Percentiles rank a stretch among this genome's conserved stretches.
Evolutionary conservation across 495 filamentous ascomycete species (phyloP).

Genomic region (Annulohypoxylon maeteangense): DNA sequence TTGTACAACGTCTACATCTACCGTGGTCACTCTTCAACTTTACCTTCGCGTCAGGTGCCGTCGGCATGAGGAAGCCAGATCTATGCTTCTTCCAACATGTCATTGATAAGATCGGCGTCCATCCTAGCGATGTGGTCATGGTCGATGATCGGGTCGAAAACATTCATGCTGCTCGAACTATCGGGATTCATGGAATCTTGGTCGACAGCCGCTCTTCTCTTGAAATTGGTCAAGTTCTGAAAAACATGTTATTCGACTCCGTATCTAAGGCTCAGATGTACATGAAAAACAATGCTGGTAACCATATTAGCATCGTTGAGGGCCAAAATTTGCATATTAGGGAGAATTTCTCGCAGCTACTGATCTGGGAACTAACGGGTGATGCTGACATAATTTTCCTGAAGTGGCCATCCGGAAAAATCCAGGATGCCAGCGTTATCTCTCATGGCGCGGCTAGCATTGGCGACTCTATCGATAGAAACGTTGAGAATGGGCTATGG

Average conservation of each 20-base stretch:
- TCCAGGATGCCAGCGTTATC: not conserved
- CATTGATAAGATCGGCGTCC: conserved; percentile 29
- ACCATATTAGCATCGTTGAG: conserved; percentile 22
- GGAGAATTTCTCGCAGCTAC: conserved; percentile 43
- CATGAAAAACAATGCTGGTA: conserved; percentile 17
- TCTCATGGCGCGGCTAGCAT: not conserved
- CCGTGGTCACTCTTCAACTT: conserved; percentile 41
- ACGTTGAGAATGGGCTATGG: conserved; percentile 23
- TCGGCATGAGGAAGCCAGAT: conserved; percentile 46
- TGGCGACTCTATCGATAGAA: not conserved
- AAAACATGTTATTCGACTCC: conserved; percentile 14
- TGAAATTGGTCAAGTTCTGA: not conserved
- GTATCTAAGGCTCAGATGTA: conserved; percentile 6
- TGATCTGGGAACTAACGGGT: conserved; percentile 39
- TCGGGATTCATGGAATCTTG: conserved; percentile 32
- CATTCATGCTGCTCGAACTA: conserved; percentile 38
- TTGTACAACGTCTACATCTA: conserved; percentile 14
- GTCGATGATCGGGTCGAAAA: conserved; percentile 40
- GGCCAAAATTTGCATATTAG: conserved; percentile 17
- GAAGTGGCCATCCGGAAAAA: conserved; percentile 32
- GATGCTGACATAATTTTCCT: conserved; percentile 34
- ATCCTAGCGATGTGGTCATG: conserved; percentile 35
- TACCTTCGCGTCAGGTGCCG: conserved; percentile 27
- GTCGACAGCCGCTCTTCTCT: not conserved
- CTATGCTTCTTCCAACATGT: conserved; percentile 42